Evolutionary conservation across 331 rosid species (phyloP).

Genomic region (Quercus tomentella): DNA sequence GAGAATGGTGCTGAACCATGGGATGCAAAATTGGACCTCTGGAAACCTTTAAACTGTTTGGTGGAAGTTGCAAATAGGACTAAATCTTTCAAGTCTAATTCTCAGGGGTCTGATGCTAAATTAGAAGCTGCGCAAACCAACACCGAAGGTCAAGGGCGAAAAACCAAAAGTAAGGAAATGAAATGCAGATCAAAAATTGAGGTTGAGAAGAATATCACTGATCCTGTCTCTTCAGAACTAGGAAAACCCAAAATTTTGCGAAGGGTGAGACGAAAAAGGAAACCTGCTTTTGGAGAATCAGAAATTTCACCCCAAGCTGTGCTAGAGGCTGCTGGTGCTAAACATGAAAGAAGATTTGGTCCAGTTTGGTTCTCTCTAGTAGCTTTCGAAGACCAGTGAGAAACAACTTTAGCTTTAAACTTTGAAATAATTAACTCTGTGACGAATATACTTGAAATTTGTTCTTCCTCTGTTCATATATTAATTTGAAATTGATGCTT

Average conservation of each 20-base stretch:
- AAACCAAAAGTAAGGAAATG: constrained; percentile 57
- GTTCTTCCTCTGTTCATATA: not conserved
- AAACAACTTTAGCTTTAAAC: constrained; percentile 21
- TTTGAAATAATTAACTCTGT: not conserved
- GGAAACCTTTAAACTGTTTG: constrained; percentile 88
- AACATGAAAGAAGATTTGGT: constrained; percentile 31
- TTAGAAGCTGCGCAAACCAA: constrained; percentile 37
- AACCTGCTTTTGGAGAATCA: constrained; percentile 42
- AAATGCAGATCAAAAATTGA: constrained; percentile 61
- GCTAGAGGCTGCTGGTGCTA: constrained; percentile 37
- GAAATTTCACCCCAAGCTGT: constrained; percentile 54
- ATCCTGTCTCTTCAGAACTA: constrained; percentile 40
- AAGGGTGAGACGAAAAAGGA: constrained; percentile 62
- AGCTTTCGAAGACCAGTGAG: constrained; percentile 84
- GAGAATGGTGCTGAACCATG: constrained; percentile 53
- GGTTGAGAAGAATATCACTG: constrained; percentile 46
- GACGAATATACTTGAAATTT: not conserved
- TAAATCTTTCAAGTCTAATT: constrained; percentile 68
- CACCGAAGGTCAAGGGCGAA: constrained; percentile 42
- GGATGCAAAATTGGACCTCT: constrained; percentile 76
- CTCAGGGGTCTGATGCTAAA: constrained; percentile 56
- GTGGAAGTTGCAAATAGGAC: constrained; percentile 93
- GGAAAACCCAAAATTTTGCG: constrained; percentile 60
- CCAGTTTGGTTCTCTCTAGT: constrained; percentile 79
- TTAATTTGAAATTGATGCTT: constrained; percentile 27